phyloP scores from a whole-genome alignment of 495 filamentous ascomycete species.

The Apodospora peruviana region DNA sequence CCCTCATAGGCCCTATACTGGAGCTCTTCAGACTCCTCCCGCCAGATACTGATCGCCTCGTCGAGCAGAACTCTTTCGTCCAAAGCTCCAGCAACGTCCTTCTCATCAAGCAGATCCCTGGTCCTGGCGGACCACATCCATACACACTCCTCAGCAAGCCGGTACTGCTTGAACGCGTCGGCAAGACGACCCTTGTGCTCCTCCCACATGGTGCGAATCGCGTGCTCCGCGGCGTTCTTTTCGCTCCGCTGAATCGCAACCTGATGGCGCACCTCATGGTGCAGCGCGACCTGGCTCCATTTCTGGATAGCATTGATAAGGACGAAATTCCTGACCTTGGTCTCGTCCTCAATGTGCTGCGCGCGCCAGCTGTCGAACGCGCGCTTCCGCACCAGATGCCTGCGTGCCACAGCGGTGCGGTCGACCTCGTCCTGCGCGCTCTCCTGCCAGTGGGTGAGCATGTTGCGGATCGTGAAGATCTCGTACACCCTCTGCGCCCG shows the following conservation, averaged over 20 bases:
- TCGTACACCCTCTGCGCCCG: conserved; percentile 25
- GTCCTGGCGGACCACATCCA: conserved; percentile 13
- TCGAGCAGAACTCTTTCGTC: conserved; percentile 25
- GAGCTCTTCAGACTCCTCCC: conserved; percentile 20
- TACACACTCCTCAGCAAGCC: conserved; percentile 3
- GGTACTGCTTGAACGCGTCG: conserved; percentile 10
- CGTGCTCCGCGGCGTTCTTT: conserved; percentile 4
- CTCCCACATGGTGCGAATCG: conserved; percentile 14
- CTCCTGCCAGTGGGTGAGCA: conserved; percentile 17
- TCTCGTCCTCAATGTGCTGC: conserved; percentile 66
- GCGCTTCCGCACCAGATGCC: conserved; percentile 63
- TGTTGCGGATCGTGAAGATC: conserved; percentile 18
- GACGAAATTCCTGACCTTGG: conserved; percentile 63
- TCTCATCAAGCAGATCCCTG: conserved; percentile 7
- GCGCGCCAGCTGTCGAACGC: conserved; percentile 75
- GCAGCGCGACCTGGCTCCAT: conserved; percentile 21
- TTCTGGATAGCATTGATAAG: conserved; percentile 38
- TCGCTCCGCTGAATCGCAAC: conserved; percentile 17
- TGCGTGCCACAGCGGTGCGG: conserved; percentile 55
- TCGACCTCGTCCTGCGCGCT: conserved; percentile 22
- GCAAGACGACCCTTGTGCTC: conserved; percentile 17
- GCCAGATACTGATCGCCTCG: conserved; percentile 24
- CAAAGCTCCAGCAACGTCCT: conserved; percentile 15
- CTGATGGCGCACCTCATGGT: conserved; percentile 21
- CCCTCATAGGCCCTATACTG: conserved; percentile 13